Base-by-base conservation (phyloP, 2,329 filamentous ascomycete genomes). In the Aspergillus brunneoviolaceus region DNA sequence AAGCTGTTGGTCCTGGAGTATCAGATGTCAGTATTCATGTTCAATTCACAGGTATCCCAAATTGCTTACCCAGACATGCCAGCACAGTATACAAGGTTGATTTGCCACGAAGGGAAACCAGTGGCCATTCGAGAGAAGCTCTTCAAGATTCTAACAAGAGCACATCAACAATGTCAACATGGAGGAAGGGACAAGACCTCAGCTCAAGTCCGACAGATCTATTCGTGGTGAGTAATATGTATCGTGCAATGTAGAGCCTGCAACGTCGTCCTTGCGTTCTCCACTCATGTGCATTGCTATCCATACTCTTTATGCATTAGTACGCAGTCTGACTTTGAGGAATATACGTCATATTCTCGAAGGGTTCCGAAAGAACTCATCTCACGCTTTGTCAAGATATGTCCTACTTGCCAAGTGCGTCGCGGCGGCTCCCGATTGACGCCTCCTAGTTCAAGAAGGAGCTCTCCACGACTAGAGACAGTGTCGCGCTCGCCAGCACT, bases 281-380 rank as follows among this genome's bases (percentile, higher is more conserved):
- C n/a, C 14, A 42, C 39, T 45, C 39, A 45, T 19, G 14, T 45
- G 6, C 39, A n/a, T 19, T 45, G 14, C 39, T 9, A 45, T 7
- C 39, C 14, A 45, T 6, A 19, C 16, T 19, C 16, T 19, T 19
- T 19, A 19, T 45, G 16, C 16, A 45, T 5, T 45, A 7, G 16
- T 9, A 45, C 16, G 39, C 39, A 45, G 39, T 45, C 39, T 45
- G 6, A 45, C 39, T 7, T 6, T 14, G 19, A 45, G 39, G 16
- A 10, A 45, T 9, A 1, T n/a, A 4, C 39, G 14, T 16, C 39
- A 45, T 1, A 45, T 19, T 4, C 25, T 10, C 14, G 29, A 59
- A 82, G 80, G 80, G 80, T 82, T 5, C 80, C 80, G 3, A 82
- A 82, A 66, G 80, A 82, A 63, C 70, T 82, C 39, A 82, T 82